phyloP scores from a whole-genome alignment of 345 rosid species.

The Corchorus olitorius region DNA sequence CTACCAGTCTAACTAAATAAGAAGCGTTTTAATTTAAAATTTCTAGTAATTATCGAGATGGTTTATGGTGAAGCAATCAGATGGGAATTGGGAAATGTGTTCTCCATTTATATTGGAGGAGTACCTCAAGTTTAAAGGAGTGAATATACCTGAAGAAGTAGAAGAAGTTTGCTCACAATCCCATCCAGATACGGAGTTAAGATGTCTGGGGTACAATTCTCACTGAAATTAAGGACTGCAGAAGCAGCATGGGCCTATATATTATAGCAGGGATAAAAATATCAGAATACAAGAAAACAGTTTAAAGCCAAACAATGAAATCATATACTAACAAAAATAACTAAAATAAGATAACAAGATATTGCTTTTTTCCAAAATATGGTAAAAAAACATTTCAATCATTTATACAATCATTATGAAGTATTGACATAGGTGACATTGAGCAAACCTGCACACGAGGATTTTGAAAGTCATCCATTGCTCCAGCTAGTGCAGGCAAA shows the following conservation, averaged over 20 bases:
- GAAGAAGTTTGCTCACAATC: conserved; percentile 73
- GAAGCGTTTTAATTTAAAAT: not conserved
- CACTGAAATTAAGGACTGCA: conserved; percentile 78
- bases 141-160: conserved; percentile 60
- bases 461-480: conserved; percentile 75
- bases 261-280: not conserved
- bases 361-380: not conserved
- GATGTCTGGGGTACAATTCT: conserved; percentile 69
- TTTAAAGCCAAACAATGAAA: not conserved
- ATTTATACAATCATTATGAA: not conserved
- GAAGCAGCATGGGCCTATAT: conserved; percentile 78
- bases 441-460: conserved; percentile 68
- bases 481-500: conserved; percentile 60
- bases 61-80: not conserved
- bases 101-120: not conserved
- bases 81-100: not conserved
- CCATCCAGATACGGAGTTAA: conserved; percentile 68
- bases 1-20: not conserved
- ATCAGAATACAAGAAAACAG: not conserved
- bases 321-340: not conserved
- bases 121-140: not conserved
- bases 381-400: not conserved
- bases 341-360: conserved; percentile 14
- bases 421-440: conserved; percentile 10
- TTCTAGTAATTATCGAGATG: not conserved